Conservation (phyloP, 1,284 basidiomycete genomes). For the Rhodofomes roseus region DNA sequence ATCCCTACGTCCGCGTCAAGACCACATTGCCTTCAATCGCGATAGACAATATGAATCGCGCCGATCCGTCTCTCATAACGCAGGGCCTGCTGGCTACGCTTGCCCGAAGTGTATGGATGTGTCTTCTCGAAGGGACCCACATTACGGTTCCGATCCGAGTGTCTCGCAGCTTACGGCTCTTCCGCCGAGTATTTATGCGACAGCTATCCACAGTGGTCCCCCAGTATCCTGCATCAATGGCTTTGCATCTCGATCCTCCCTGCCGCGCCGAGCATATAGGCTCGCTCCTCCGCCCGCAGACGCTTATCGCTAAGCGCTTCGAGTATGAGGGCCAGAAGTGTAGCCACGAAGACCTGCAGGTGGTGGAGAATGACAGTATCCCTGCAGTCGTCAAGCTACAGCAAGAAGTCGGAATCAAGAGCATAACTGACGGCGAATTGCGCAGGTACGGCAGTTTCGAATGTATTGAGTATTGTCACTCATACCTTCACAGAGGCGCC, state of each 20-base stretch:
- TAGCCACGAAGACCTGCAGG: constrained; percentile 34
- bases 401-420: constrained; percentile 35
- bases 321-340: constrained; percentile 31
- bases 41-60: neutral
- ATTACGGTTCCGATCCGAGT: no score
- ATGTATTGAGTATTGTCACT: no score
- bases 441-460: constrained; percentile 22
- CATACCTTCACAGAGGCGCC: constrained; percentile 32
- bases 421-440: constrained; percentile 49
- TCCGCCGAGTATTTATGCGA: neutral
- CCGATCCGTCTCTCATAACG: neutral
- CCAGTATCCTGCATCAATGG: neutral
- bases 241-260: constrained; percentile 23
- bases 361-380: constrained; percentile 31
- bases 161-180: neutral
- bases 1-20: neutral
- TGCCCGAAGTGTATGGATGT: neutral
- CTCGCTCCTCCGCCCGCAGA: constrained; percentile 41
- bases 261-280: constrained; percentile 40
- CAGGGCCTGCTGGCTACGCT: neutral
- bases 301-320: constrained; percentile 37
- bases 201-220: neutral
- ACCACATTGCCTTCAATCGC: neutral
- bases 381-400: constrained; percentile 37
- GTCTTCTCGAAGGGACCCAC: neutral